Evolutionary conservation across 2,329 filamentous ascomycete genomes (phyloP).

Genomic region (Neonectria ditissima): DNA sequence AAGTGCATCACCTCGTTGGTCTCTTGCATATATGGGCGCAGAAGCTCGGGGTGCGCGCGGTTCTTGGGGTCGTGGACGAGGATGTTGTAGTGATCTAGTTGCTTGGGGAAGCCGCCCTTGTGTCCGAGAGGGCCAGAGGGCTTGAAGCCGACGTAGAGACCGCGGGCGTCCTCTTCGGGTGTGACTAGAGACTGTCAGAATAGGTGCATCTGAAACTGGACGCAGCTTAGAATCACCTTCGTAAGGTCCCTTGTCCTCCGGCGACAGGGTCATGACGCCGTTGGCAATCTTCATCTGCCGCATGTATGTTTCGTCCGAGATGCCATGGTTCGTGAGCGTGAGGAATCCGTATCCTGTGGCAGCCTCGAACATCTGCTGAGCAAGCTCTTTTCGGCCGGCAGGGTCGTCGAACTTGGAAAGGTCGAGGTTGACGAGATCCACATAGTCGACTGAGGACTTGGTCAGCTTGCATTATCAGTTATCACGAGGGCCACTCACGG

Average conservation of each 20-base stretch:
- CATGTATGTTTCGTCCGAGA: slow-evolving; percentile 42
- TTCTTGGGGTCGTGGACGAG: slow-evolving; percentile 41
- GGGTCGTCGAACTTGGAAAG: slow-evolving; percentile 46
- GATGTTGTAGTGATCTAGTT: slow-evolving; percentile 33
- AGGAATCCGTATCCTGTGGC: slow-evolving; percentile 44
- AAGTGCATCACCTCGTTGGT: slow-evolving; percentile 44
- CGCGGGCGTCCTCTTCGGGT: slow-evolving; percentile 45
- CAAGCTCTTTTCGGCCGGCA: slow-evolving; percentile 41
- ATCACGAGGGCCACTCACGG: slow-evolving; percentile 4
- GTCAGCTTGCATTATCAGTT: background rate
- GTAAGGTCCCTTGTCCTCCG: slow-evolving; percentile 45
- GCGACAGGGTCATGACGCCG: slow-evolving; percentile 43
- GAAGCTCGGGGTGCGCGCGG: slow-evolving; percentile 35
- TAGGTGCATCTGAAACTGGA: no score
- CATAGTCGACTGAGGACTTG: slow-evolving; percentile 39
- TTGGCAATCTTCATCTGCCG: slow-evolving; percentile 45
- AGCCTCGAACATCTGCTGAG: slow-evolving; percentile 46
- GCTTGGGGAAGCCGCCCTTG: slow-evolving; percentile 33
- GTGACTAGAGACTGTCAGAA: slow-evolving; percentile 32
- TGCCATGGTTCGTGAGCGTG: slow-evolving; percentile 45
- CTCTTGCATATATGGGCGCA: slow-evolving; percentile 41
- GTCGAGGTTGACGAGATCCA: slow-evolving; percentile 45
- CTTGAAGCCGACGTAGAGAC: slow-evolving; percentile 47
- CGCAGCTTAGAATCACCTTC: slow-evolving; percentile 32
- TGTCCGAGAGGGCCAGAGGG: slow-evolving; percentile 36